Percentiles rank a stretch among this genome's conserved stretches.
phyloP scores from a whole-genome alignment of 2,329 filamentous ascomycete species.

The Graphiopsis chlorocephala region DNA sequence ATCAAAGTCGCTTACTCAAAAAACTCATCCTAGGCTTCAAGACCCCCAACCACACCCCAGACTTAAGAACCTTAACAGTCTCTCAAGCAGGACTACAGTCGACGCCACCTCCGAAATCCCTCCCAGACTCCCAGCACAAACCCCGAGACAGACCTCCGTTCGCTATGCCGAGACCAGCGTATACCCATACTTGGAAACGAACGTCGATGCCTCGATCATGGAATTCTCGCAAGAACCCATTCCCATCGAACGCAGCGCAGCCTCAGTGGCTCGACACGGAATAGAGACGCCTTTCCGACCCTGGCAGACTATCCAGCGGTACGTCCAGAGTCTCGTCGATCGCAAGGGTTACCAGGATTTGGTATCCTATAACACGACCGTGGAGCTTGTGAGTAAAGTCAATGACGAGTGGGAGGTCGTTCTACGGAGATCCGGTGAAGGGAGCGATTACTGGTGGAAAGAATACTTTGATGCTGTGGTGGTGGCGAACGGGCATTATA shows the following conservation, averaged over 20 bases:
- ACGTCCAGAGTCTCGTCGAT: constrained; percentile 44
- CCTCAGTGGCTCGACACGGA: constrained; percentile 52
- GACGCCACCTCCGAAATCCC: constrained; percentile 40
- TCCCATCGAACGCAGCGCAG: constrained; percentile 42
- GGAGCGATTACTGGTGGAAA: constrained; percentile 59
- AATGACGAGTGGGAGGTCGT: not conserved
- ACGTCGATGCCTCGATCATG: constrained; percentile 60
- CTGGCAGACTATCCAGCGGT: constrained; percentile 56
- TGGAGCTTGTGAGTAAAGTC: not conserved
- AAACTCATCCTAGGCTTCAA: not conserved
- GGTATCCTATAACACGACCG: not conserved
- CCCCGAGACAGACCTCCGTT: constrained; percentile 42
- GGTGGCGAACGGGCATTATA: constrained; percentile 60
- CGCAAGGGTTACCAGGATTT: not conserved
- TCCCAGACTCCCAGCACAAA: constrained; percentile 45
- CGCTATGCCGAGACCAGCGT: constrained; percentile 59
- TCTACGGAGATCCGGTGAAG: constrained; percentile 15
- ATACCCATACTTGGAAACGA: constrained; percentile 64
- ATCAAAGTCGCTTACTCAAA: not conserved
- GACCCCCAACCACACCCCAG: not conserved
- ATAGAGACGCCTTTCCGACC: constrained; percentile 60
- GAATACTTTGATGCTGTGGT: constrained; percentile 62
- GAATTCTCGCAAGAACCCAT: constrained; percentile 58
- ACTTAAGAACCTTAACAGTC: not conserved
- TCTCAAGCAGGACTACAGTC: not conserved